Percentiles rank a stretch among this genome's conserved stretches.
Evolutionary conservation across 495 filamentous ascomycete species (phyloP).

Genomic region (Sordaria brevicollis): DNA sequence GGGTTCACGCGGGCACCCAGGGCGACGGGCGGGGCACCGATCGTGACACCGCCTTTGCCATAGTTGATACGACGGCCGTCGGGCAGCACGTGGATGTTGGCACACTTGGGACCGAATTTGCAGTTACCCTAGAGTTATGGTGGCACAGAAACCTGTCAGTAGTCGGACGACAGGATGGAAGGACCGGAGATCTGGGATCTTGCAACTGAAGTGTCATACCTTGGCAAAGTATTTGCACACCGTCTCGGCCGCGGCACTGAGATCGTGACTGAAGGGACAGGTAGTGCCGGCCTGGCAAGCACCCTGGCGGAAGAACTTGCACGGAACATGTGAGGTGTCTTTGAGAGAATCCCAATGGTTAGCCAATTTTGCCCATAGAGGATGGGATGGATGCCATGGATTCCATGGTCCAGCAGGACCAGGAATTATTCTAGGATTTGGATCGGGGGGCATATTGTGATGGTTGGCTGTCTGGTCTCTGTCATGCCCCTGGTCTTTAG

Average conservation of each 20-base stretch:
- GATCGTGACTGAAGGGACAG: constrained; percentile 91
- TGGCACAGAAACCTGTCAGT: constrained; percentile 24
- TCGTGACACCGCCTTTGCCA: constrained; percentile 43
- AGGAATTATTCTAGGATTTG: no score
- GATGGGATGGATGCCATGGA: not conserved
- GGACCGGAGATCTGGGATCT: not conserved
- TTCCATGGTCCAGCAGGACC: constrained; percentile 1
- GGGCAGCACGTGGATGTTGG: constrained; percentile 87
- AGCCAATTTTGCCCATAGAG: not conserved
- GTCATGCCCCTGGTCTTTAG: no score
- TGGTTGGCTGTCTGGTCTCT: no score
- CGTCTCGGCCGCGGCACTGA: constrained; percentile 65
- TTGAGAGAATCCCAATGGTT: not conserved
- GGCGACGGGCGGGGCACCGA: constrained; percentile 41
- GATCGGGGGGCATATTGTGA: no score
- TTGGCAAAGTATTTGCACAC: constrained; percentile 98
- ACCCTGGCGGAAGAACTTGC: constrained; percentile 97
- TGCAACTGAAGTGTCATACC: constrained; percentile 40
- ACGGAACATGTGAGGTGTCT: constrained; percentile 97
- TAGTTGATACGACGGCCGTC: constrained; percentile 87
- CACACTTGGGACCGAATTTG: constrained; percentile 97
- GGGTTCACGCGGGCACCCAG: constrained; percentile 66
- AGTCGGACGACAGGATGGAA: constrained; percentile 2
- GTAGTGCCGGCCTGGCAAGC: constrained; percentile 92
- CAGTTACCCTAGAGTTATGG: constrained; percentile 68